Evolutionary conservation across 768 basidiomycete genomes (phyloP).

Genomic region (Rickenella mellea): DNA sequence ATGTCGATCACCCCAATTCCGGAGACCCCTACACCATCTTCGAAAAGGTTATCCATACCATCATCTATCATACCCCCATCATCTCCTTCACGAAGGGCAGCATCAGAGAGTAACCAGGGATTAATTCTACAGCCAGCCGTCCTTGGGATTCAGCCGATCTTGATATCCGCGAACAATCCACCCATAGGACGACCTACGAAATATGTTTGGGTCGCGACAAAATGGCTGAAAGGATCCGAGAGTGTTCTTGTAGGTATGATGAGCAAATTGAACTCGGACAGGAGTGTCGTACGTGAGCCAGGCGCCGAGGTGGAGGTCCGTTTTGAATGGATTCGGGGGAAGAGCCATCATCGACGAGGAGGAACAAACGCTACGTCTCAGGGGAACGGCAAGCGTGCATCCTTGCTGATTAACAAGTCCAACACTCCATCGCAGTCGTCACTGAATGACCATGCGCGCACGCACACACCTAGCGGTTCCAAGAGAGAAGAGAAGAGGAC

Average conservation of each 20-base stretch:
- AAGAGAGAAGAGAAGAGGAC: no score
- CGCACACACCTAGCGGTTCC: no score
- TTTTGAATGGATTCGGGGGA: constrained; percentile 71
- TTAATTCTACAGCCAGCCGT: constrained; percentile 31
- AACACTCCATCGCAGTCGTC: background rate
- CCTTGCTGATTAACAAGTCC: no score
- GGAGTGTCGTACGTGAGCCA: constrained; percentile 3
- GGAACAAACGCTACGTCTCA: constrained; percentile 15
- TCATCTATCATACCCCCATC: constrained; percentile 6
- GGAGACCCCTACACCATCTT: constrained; percentile 11
- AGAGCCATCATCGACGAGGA: constrained; percentile 16
- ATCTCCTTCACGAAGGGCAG: constrained; percentile 1
- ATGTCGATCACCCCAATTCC: constrained; percentile 1
- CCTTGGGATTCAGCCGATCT: constrained; percentile 63
- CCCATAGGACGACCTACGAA: constrained; percentile 29
- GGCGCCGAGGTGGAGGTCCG: constrained; percentile 52
- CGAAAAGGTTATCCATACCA: constrained; percentile 5
- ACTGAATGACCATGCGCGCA: background rate
- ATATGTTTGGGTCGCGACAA: constrained; percentile 71
- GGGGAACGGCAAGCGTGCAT: constrained; percentile 12
- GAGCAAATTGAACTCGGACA: constrained; percentile 14
- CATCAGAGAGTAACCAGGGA: background rate
- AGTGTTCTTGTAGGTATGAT: constrained; percentile 32
- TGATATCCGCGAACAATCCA: constrained; percentile 37
- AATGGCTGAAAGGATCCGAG: constrained; percentile 60